Evolutionary conservation across 2,329 filamentous ascomycete species (phyloP).

Genomic region (Xylariomycetidae sp.): DNA sequence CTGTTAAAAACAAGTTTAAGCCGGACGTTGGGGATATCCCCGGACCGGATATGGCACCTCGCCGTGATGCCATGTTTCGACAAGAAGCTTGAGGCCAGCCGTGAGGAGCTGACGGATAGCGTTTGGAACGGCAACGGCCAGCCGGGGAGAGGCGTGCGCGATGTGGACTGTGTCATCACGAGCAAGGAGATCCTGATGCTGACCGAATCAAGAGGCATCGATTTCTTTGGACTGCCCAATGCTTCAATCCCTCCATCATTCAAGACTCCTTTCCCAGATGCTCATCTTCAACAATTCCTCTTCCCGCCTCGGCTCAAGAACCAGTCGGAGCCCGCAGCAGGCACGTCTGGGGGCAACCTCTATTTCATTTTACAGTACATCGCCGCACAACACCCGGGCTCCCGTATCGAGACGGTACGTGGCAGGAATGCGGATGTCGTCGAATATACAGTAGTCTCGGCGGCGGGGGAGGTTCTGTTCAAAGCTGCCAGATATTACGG

Average conservation of each 20-base stretch:
- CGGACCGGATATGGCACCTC: conserved; percentile 85
- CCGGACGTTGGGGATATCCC: conserved; percentile 64
- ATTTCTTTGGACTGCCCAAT: conserved; percentile 69
- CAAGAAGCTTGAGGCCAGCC: conserved; percentile 95
- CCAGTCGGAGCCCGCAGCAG: conserved; percentile 52
- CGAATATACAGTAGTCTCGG: conserved; percentile 69
- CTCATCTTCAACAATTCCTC: conserved; percentile 65
- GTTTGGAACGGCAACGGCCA: conserved; percentile 58
- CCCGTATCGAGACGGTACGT: conserved; percentile 63
- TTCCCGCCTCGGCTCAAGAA: conserved; percentile 51
- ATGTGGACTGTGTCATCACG: conserved; percentile 97
- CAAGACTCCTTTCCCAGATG: conserved; percentile 66
- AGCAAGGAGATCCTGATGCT: conserved; percentile 91
- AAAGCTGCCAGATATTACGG: conserved; percentile 91
- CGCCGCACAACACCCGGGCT: conserved; percentile 65
- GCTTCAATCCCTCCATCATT: conserved; percentile 43
- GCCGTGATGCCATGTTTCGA: conserved; percentile 99
- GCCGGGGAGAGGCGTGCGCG: conserved; percentile 60
- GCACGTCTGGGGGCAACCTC: conserved; percentile 85
- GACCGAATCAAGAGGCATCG: conserved; percentile 71
- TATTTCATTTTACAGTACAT: conserved; percentile 77
- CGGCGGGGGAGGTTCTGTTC: conserved; percentile 56
- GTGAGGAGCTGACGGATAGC: conserved; percentile 81
- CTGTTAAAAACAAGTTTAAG: conserved; percentile 83
- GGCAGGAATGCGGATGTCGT: conserved; percentile 89